Percentiles rank a stretch among this genome's conserved stretches.
Evolutionary conservation across 2,329 filamentous ascomycete genomes (phyloP).

Genomic region (Zymoseptoria ardabiliae): DNA sequence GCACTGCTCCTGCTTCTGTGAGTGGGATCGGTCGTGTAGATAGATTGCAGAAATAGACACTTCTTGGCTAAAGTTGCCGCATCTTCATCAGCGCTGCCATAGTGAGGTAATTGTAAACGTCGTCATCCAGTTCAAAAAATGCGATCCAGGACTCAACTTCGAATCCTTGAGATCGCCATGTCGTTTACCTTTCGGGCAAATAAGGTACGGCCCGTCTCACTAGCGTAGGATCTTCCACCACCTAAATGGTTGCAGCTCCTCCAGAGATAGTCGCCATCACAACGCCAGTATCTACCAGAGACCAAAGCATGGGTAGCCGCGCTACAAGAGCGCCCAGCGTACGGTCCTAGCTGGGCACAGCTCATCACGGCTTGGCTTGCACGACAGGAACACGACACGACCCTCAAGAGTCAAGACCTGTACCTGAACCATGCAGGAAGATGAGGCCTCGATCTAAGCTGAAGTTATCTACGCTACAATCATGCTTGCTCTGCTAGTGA

Average conservation of each 20-base stretch:
- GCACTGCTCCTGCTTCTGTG: not conserved
- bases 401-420: not conserved
- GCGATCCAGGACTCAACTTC: not conserved
- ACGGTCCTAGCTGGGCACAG: not conserved
- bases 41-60: not conserved
- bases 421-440: no score
- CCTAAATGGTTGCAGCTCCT: no score
- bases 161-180: not conserved
- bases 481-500: no score
- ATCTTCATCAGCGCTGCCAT: not conserved
- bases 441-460: no score
- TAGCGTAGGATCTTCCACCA: no score
- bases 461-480: no score
- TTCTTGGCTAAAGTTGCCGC: not conserved
- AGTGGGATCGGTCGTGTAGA: not conserved
- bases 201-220: not conserved
- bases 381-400: not conserved
- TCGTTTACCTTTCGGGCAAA: not conserved
- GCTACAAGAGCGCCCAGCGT: not conserved
- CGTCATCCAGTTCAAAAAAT: not conserved
- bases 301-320: no score
- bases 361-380: not conserved
- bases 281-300: no score
- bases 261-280: no score
- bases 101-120: not conserved